These are phyloP conservation scores for Monilinia fructigena DNA, from an alignment of 2,329 filamentous ascomycete species.

Conservation along the genomic window DNA sequence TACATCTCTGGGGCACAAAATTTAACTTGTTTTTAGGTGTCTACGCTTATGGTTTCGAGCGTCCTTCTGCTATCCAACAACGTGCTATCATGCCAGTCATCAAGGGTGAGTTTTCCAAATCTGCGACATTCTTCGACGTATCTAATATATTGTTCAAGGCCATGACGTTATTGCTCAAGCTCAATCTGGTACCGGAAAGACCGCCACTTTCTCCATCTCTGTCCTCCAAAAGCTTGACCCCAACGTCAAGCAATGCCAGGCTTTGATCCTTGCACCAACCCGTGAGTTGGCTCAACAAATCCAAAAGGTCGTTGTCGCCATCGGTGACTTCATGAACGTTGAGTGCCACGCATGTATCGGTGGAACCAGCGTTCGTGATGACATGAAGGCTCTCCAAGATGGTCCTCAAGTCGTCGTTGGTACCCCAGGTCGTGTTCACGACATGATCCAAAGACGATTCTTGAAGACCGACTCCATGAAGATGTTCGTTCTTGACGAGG, in stretches of 20 bases:
- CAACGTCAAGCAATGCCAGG: slow-evolving; percentile 94
- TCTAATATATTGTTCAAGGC: slow-evolving; percentile 50
- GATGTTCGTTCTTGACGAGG: slow-evolving; percentile 99
- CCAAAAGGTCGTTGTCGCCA: slow-evolving; percentile 97
- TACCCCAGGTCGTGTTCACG: slow-evolving; percentile 96
- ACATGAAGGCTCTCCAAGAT: slow-evolving; percentile 96
- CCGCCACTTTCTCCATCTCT: slow-evolving; percentile 98
- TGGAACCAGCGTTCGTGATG: slow-evolving; percentile 95
- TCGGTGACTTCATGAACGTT: slow-evolving; percentile 99
- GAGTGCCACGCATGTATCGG: slow-evolving; percentile 99
- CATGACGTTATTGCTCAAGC: slow-evolving; percentile 99
- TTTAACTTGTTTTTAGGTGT: slow-evolving; percentile 55
- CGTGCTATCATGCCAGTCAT: slow-evolving; percentile 99
- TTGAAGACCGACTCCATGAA: slow-evolving; percentile 98
- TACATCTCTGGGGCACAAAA: slow-evolving; percentile 21
- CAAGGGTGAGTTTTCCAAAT: slow-evolving; percentile 68
- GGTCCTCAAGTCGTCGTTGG: slow-evolving; percentile 97
- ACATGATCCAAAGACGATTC: slow-evolving; percentile 99
- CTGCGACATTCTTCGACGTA: slow-evolving; percentile 22
- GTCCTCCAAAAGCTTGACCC: slow-evolving; percentile 98
- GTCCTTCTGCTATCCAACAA: slow-evolving; percentile 99
- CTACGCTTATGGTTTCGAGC: slow-evolving; percentile 99
- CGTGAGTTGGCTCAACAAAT: slow-evolving; percentile 99
- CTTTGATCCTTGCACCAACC: slow-evolving; percentile 94
- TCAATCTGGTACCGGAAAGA: slow-evolving; percentile 99